Percentiles rank a stretch among this genome's conserved stretches.
Evolutionary conservation across 345 rosid species (phyloP).

Genomic region (Bruguiera parviflora): DNA sequence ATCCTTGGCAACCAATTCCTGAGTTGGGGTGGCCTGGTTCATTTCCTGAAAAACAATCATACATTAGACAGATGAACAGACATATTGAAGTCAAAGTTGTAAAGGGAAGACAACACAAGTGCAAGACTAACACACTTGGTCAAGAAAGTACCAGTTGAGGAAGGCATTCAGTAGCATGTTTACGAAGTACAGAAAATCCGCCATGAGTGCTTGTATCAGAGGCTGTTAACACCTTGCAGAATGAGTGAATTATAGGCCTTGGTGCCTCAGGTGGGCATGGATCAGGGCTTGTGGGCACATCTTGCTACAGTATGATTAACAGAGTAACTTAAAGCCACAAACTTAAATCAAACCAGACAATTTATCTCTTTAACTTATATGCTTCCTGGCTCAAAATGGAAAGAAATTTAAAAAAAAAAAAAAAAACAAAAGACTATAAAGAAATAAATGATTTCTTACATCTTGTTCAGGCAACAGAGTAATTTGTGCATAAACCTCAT

Average conservation of each 20-base stretch:
- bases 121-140: not conserved
- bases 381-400: not conserved
- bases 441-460: slow-evolving; percentile 39
- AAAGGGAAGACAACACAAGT: not conserved
- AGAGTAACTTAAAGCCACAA: not conserved
- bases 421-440: not conserved
- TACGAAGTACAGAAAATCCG: slow-evolving; percentile 87
- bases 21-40: slow-evolving; percentile 84
- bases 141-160: slow-evolving; percentile 70
- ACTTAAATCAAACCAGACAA: not conserved
- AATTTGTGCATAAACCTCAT: slow-evolving; percentile 95
- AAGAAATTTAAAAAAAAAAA: not conserved
- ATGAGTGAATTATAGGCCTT: slow-evolving; percentile 62
- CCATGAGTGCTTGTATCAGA: slow-evolving; percentile 99
- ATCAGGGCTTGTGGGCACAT: slow-evolving; percentile 59
- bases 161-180: slow-evolving; percentile 91
- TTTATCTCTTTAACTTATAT: not conserved
- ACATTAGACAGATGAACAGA: not conserved
- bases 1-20: slow-evolving; percentile 86
- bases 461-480: slow-evolving; percentile 63
- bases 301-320: slow-evolving; percentile 33
- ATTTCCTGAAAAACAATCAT: slow-evolving; percentile 52
- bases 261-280: slow-evolving; percentile 40
- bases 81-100: not conserved
- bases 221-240: slow-evolving; percentile 86